A percentile compares a stretch with the other conserved stretches of the same genome.
Conservation (phyloP, 495 filamentous ascomycete species). For the Podospora didyma region DNA sequence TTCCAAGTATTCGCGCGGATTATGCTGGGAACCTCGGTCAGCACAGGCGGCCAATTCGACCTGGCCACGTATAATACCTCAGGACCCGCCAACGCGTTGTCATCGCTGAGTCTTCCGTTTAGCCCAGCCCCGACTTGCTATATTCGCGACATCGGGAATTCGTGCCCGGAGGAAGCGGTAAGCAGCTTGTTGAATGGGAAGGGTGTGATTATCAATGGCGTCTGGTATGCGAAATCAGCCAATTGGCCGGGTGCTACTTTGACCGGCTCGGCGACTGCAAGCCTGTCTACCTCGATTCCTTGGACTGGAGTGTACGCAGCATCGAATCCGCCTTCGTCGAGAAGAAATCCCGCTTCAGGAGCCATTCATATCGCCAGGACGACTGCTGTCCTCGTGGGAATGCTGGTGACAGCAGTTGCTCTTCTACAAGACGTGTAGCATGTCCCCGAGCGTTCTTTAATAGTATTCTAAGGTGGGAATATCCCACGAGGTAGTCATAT, state of each 20-base stretch:
- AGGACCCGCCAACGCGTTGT: conserved; percentile 46
- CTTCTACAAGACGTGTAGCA: no score
- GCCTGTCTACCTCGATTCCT: conserved; percentile 22
- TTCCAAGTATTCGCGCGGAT: conserved; percentile 64
- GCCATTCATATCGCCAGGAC: no score
- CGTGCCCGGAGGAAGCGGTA: conserved; percentile 49
- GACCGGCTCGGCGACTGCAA: conserved; percentile 27
- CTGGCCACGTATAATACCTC: conserved; percentile 48
- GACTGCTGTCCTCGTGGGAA: no score
- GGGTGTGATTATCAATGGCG: conserved; percentile 46
- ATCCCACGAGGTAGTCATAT: no score
- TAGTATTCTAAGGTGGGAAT: no score
- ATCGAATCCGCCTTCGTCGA: conserved; percentile 17
- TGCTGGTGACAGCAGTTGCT: no score
- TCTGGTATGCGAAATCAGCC: conserved; percentile 46
- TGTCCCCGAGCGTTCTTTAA: no score
- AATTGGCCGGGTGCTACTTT: conserved; percentile 35
- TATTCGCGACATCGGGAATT: conserved; percentile 44
- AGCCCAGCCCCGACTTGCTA: conserved; percentile 52
- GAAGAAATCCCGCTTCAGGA: neutral
- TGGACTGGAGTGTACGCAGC: conserved; percentile 22
- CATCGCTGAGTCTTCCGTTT: conserved; percentile 37
- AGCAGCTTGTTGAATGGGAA: conserved; percentile 39
- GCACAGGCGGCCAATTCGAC: conserved; percentile 52
- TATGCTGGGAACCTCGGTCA: conserved; percentile 55